Evolutionary conservation across 345 rosid genomes (phyloP).

Genomic region (Raphanus sativus): DNA sequence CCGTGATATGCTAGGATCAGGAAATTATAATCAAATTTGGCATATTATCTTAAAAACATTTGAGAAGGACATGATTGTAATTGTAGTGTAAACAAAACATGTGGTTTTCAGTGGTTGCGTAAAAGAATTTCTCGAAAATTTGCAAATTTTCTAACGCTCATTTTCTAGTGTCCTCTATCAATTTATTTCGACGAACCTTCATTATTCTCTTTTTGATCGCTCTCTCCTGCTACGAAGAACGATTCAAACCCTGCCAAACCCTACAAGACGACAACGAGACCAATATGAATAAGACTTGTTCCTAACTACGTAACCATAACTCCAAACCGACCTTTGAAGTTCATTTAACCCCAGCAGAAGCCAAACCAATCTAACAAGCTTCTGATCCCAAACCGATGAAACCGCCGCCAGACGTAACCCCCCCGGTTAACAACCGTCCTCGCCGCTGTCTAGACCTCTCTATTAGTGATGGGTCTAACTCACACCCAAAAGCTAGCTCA

Average conservation of each 20-base stretch:
- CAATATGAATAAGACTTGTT: conserved; percentile 1
- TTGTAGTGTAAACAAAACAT: not conserved
- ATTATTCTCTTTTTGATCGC: conserved; percentile 5
- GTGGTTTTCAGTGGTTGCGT: not conserved
- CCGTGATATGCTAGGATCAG: too few relatives aligned
- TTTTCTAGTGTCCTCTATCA: conserved; percentile 32
- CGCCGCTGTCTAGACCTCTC: conserved; percentile 66
- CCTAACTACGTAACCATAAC: not conserved
- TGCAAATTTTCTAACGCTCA: conserved; percentile 23
- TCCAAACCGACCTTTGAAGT: not conserved
- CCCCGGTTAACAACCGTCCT: conserved; percentile 35
- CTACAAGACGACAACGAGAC: conserved; percentile 31
- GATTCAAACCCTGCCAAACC: conserved; percentile 25
- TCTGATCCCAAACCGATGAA: conserved; percentile 35
- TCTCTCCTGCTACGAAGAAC: conserved; percentile 8
- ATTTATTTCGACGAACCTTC: conserved; percentile 33
- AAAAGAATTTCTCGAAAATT: not conserved
- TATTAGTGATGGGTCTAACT: too few relatives aligned
- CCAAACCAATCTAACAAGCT: not conserved
- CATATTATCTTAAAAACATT: too few relatives aligned
- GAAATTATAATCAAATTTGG: too few relatives aligned
- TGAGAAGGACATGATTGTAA: too few relatives aligned
- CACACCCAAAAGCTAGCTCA: too few relatives aligned
- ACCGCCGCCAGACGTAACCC: conserved; percentile 39
- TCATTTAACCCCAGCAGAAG: not conserved